Percentiles rank a stretch among this genome's conserved stretches.
Conservation (phyloP, 306 rosid species). For the Glycine tomentella region DNA sequence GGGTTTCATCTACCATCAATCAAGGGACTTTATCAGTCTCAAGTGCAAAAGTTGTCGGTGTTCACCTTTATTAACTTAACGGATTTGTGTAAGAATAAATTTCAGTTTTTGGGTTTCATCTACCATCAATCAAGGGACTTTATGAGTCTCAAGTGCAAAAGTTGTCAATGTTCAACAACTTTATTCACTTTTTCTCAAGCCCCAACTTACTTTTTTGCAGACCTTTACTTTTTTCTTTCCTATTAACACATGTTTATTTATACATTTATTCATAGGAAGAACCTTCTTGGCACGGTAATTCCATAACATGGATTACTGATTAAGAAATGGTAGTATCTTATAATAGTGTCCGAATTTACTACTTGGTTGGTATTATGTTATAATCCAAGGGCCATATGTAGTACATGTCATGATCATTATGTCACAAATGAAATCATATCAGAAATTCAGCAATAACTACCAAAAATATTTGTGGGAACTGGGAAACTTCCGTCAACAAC, state of each 20-base stretch:
- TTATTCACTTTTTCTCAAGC: conserved; percentile 34
- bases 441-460: background rate
- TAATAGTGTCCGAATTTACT: background rate
- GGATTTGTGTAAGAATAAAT: background rate
- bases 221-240: background rate
- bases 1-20: too few relatives aligned
- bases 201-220: background rate
- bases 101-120: background rate
- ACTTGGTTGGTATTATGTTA: background rate
- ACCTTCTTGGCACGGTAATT: background rate
- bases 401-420: background rate
- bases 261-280: background rate
- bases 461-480: background rate
- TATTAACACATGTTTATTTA: background rate
- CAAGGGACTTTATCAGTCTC: background rate
- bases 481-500: background rate
- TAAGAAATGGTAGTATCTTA: background rate
- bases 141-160: background rate
- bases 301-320: background rate
- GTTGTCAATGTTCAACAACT: background rate
- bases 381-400: background rate
- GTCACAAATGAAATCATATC: background rate
- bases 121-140: conserved; percentile 36
- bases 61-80: background rate
- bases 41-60: background rate